Evolutionary conservation across 2,329 filamentous ascomycete species (phyloP), one percentile per base, ranked within the genome.

Genomic region (Neobulgaria alba): DNA sequence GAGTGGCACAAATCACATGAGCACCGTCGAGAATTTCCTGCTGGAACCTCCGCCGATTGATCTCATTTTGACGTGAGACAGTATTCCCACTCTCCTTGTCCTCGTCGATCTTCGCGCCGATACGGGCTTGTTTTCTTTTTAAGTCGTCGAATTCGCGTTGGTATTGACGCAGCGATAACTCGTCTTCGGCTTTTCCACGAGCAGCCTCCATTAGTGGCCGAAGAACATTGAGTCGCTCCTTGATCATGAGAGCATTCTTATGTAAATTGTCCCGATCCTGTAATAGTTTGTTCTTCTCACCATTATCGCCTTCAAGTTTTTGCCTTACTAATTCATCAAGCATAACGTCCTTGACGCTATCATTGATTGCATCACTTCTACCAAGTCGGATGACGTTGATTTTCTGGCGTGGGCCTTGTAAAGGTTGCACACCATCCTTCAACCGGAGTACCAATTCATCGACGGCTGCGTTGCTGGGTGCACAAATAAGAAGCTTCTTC

Each of bases 381-480:
- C 92, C 92, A 18, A 98, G 71, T 56, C 92, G 88, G 41, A 98
- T 75, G 15, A 98, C 85, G 35, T 86, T 88, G 56, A 96, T 75
- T 49, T 85, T 84, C 51, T 85, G 80, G 10, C 70, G 68, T 19
- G 78, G 72, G 1, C 92, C 90, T 32, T 73, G 76, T 43, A 76
- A 71, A 1, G 86, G 89, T 57, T 81, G 90, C 38, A 98, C 74
- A 3, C 92, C 92, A 39, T 77, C 69, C 63, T 94, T 96, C 56
- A 98, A 74, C 66, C 92, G 82, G 61, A 95, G 79, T 14, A 98
- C 92, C 47, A 98, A 62, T 61, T 98, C 92, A 60, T 98, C 92
- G 4, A 98, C 92, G 21, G 92, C 92, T 5, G 92, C 92, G 62
- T 98, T 98, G 71, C 89, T 96, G 10, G 92, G 92, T n/a, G 92